A percentile compares a stretch with the other conserved stretches of the same genome.
These are phyloP conservation scores for Nigrospora oryzae DNA, from an alignment of 2,329 filamentous ascomycete species.

Conservation along the genomic window DNA sequence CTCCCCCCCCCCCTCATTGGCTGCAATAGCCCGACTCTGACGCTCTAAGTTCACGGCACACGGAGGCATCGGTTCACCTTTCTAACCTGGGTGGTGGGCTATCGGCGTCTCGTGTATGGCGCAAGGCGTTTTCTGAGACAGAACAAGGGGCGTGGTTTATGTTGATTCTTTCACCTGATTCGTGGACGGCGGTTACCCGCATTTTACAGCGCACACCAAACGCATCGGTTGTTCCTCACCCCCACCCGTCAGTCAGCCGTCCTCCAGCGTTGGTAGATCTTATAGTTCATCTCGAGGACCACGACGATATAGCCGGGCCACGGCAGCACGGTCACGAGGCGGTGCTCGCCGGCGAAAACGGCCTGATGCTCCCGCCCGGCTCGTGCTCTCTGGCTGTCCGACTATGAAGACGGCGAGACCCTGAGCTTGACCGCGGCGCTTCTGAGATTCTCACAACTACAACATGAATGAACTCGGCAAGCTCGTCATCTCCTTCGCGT, in stretches of 20 bases:
- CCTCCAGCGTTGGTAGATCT: no score
- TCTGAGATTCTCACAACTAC: no score
- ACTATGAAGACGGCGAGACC: no score
- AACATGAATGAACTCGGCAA: neutral
- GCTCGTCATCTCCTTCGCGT: neutral
- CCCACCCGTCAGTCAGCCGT: no score
- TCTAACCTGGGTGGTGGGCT: constrained; percentile 11
- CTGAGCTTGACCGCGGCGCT: no score
- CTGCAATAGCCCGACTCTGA: no score
- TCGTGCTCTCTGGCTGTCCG: no score
- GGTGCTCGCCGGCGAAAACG: neutral
- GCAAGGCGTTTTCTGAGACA: constrained; percentile 15
- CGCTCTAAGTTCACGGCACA: neutral
- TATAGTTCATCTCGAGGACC: neutral
- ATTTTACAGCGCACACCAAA: constrained; percentile 2
- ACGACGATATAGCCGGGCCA: neutral
- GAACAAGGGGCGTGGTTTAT: constrained; percentile 3
- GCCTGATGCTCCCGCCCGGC: neutral
- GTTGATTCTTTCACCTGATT: constrained; percentile 9
- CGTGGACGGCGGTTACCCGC: constrained; percentile 16
- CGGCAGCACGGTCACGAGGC: neutral
- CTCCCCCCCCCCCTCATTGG: no score
- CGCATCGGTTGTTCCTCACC: no score
- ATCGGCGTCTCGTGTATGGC: constrained; percentile 14
- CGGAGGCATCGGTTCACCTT: constrained; percentile 17